Percentiles rank a stretch among this genome's conserved stretches.
Evolutionary conservation across 75 land plant species (phyloP).

Genomic region (Picea glauca): DNA sequence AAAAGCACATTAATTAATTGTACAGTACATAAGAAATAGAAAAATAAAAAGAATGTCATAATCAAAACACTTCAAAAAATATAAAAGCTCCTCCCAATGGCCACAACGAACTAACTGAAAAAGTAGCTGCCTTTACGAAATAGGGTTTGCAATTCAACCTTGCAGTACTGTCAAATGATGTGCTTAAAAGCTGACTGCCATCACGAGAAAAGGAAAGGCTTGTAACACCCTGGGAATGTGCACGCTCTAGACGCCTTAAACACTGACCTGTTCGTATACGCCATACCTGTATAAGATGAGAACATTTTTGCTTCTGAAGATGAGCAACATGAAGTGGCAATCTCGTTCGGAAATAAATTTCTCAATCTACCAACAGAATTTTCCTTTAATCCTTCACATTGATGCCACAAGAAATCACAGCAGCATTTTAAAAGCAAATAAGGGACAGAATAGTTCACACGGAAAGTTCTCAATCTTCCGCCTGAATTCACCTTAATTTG

Average conservation of each 20-base stretch:
- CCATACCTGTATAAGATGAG: slow-evolving; percentile 72
- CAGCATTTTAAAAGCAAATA: too few species aligned
- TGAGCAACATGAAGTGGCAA: not conserved
- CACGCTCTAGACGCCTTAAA: slow-evolving; percentile 88
- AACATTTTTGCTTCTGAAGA: not conserved
- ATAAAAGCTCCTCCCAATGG: too few species aligned
- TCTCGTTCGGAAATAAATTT: not conserved
- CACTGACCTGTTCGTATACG: slow-evolving; percentile 96
- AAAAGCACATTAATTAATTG: too few species aligned
- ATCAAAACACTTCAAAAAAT: too few species aligned
- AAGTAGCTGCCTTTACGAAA: too few species aligned
- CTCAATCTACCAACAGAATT: not conserved
- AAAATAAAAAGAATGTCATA: too few species aligned
- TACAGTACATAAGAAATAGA: too few species aligned
- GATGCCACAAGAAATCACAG: not conserved
- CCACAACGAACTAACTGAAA: too few species aligned
- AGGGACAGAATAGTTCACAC: too few species aligned
- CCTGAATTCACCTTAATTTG: too few species aligned
- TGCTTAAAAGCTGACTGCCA: slow-evolving; percentile 85
- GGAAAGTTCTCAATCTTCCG: too few species aligned
- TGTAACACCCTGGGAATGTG: slow-evolving; percentile 95
- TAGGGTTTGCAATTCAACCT: slow-evolving; percentile 38
- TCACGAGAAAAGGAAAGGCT: slow-evolving; percentile 91
- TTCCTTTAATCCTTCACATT: not conserved
- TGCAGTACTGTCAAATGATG: slow-evolving; percentile 96